phyloP scores from a whole-genome alignment of 129 eudicot genomes.

The Chrysanthemum makinoi region DNA sequence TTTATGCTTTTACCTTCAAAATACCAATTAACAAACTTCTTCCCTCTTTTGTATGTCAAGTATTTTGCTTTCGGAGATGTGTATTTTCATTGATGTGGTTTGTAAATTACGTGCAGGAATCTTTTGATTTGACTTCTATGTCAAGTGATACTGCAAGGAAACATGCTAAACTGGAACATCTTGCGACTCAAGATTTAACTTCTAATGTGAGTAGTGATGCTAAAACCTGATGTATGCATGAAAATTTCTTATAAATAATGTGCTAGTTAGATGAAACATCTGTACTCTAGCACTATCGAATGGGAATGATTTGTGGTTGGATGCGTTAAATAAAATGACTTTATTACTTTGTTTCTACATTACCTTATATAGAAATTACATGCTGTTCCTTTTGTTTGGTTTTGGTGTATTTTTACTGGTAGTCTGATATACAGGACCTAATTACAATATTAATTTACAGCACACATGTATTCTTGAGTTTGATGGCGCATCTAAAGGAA shows the following conservation, averaged over 20 bases:
- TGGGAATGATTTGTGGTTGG: too few species aligned
- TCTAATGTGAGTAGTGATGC: constrained; percentile 19
- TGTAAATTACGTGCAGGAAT: constrained; percentile 29
- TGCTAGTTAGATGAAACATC: background rate
- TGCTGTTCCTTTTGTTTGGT: constrained; percentile 2
- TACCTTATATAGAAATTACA: constrained; percentile 12
- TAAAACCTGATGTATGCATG: constrained; percentile 17
- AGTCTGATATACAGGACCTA: constrained; percentile 16
- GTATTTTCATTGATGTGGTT: constrained; percentile 7
- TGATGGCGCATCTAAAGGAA: constrained; percentile 99
- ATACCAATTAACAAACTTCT: background rate
- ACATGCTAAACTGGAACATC: constrained; percentile 32
- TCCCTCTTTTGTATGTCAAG: constrained; percentile 14
- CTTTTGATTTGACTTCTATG: constrained; percentile 32
- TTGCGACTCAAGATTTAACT: constrained; percentile 30
- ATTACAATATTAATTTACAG: constrained; percentile 41
- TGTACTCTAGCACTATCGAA: too few species aligned
- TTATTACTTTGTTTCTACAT: background rate
- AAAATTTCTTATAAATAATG: background rate
- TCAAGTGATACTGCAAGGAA: constrained; percentile 38
- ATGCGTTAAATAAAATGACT: too few species aligned
- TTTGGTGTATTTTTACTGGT: constrained; percentile 8
- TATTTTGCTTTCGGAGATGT: background rate
- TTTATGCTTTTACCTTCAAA: background rate
- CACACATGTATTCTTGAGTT: constrained; percentile 82